Evolutionary conservation across 164 flowering plant genomes (phyloP), one percentile per base, ranked within the genome.

Genomic region (Aristolochia californica): DNA sequence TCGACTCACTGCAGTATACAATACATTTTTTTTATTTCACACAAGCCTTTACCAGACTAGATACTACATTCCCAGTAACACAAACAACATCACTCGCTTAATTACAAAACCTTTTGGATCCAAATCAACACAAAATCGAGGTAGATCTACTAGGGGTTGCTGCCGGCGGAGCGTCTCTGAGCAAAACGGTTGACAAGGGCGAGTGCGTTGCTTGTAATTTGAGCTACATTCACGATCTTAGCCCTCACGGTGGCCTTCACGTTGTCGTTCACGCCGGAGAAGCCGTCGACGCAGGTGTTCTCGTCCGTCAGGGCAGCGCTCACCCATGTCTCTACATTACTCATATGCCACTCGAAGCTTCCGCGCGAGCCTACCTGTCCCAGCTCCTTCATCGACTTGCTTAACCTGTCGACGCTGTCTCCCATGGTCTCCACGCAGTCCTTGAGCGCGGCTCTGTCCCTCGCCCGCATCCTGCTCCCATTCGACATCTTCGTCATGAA

Each of bases 251-350:
- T 43, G 14, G 65, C 53, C 48, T 48, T 67, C 13, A 72, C 53
- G 10, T 49, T 48, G 57, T 24, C 21, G 27, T 62, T 2, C 26
- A 60, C 7, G 2, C 61, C 68, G 0, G 70, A 52, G 54, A 75
- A 75, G 40, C 76, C 78, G 45, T 75, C 72, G 20, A 69, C 40
- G 57, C 78, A 72, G 10, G 78, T 72, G 62, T 26, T 64, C 51
- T 68, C 76, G 45, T 75, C 72, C 13, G 78, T 72, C 38, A 75
- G 62, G n/a, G 78, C 78, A 12, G 78, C 73, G 43, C 78, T 75
- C 13, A 72, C 76, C 78, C 78, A 75, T 13, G 78, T 75, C 66
- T 72, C 63, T 21, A 69, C 78, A 54, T 75, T 75, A 61, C 76
- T 72, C 63, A 72, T 57, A 50, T 69, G 75, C 75, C 74, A 75